These are phyloP conservation scores for Aeschynomene evenia DNA, from an alignment of 306 rosid genomes.

Conservation along the genomic window DNA sequence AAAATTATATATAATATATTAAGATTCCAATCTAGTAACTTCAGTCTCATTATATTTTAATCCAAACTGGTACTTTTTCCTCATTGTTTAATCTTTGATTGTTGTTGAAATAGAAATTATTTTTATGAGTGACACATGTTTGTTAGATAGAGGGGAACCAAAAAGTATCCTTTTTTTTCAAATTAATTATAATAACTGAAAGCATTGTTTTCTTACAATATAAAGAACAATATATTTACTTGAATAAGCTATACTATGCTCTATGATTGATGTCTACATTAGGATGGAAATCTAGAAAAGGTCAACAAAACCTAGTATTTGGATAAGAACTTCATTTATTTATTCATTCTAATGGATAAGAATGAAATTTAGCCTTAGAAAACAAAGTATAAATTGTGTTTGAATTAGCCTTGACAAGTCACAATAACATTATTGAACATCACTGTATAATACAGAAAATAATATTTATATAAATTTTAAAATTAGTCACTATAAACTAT, in stretches of 20 bases:
- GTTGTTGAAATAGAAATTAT: not conserved
- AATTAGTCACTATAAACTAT: too few relatives aligned
- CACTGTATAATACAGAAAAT: too few relatives aligned
- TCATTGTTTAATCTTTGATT: not conserved
- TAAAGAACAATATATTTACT: not conserved
- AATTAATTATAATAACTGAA: not conserved
- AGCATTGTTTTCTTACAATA: not conserved
- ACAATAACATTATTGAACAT: not conserved
- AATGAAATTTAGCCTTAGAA: not conserved
- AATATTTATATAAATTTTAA: too few relatives aligned
- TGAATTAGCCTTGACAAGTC: not conserved
- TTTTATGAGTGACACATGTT: not conserved
- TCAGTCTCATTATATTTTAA: not conserved
- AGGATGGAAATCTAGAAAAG: not conserved
- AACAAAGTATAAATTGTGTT: not conserved
- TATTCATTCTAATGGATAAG: conserved; percentile 31
- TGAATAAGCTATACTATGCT: not conserved
- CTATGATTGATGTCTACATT: not conserved
- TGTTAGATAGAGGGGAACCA: not conserved
- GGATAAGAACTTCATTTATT: conserved; percentile 24
- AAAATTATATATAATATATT: not conserved
- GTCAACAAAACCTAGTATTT: conserved; percentile 21
- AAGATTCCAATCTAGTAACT: not conserved
- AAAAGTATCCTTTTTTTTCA: not conserved
- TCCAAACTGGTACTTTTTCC: not conserved